Conservation (phyloP, 441 rosid genomes). For the Dalechampia spathulata region DNA sequence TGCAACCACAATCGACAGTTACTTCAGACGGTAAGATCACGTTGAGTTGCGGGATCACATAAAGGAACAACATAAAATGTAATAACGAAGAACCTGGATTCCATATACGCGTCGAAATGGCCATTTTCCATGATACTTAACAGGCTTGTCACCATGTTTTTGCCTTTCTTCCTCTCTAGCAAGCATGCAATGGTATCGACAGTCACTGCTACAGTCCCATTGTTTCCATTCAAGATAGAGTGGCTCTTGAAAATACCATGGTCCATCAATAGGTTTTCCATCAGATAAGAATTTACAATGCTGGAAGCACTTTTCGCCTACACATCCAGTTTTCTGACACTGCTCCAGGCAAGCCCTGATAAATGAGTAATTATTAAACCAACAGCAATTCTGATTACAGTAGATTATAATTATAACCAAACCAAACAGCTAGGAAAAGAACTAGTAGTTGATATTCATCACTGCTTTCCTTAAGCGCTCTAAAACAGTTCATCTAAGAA, state of each 20-base stretch:
- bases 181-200: conserved; percentile 85
- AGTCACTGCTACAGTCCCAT: conserved; percentile 84
- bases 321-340: conserved; percentile 77
- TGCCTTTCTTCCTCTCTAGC: conserved; percentile 62
- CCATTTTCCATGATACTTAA: conserved; percentile 96
- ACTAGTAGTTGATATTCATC: too few species aligned
- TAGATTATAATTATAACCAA: too few species aligned
- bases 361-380: conserved; percentile 13
- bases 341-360: conserved; percentile 66
- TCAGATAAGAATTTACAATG: conserved; percentile 60
- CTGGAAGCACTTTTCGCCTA: conserved; percentile 60
- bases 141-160: conserved; percentile 45
- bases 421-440: too few species aligned
- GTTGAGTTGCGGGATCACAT: neutral
- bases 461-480: too few species aligned
- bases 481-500: too few species aligned
- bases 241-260: conserved; percentile 85
- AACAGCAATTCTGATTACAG: too few species aligned
- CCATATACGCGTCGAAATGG: conserved; percentile 76
- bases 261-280: conserved; percentile 44
- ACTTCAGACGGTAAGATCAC: neutral
- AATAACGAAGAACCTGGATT: conserved; percentile 60
- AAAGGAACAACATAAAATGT: too few species aligned
- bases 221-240: conserved; percentile 74
- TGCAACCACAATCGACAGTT: neutral